Percentiles rank a stretch among this genome's conserved stretches.
These are phyloP conservation scores for Achaetomium macrosporum DNA, from an alignment of 2,329 filamentous ascomycete species.

Conservation along the genomic window DNA sequence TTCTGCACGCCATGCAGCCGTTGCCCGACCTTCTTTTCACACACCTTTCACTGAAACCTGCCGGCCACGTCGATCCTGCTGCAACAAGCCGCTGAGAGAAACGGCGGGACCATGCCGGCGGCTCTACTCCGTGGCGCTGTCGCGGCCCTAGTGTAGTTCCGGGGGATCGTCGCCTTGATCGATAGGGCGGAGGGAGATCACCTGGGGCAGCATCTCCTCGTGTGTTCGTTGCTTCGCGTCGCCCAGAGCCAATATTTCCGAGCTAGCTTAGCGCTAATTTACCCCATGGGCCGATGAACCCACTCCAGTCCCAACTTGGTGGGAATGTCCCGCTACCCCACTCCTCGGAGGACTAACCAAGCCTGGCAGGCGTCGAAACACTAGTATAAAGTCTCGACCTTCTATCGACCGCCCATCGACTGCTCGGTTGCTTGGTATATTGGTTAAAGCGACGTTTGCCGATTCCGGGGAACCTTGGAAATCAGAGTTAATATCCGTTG, in stretches of 20 bases:
- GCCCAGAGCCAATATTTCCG: too few species aligned
- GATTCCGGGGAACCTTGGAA: neutral
- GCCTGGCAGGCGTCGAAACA: neutral
- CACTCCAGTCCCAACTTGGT: slow-evolving; percentile 1
- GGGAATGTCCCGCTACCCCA: slow-evolving; percentile 12
- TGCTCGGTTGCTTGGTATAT: slow-evolving; percentile 1
- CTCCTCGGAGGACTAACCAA: slow-evolving; percentile 10
- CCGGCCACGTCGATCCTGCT: neutral
- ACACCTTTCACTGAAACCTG: too few species aligned
- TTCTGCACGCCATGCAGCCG: neutral
- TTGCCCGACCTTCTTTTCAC: neutral
- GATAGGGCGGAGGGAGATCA: too few species aligned
- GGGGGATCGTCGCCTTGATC: too few species aligned
- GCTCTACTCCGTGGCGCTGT: too few species aligned
- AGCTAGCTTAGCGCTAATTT: neutral
- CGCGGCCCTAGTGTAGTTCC: too few species aligned
- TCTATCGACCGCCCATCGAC: neutral
- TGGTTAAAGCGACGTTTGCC: neutral
- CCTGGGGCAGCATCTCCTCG: neutral
- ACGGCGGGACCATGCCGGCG: neutral
- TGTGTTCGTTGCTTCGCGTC: too few species aligned
- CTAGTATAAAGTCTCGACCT: too few species aligned
- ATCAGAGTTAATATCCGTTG: neutral
- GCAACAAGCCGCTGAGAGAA: neutral
- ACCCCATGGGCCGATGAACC: neutral